Evolutionary conservation across 106 monocot species (phyloP).

Genomic region (Phalaenopsis aphrodite): DNA sequence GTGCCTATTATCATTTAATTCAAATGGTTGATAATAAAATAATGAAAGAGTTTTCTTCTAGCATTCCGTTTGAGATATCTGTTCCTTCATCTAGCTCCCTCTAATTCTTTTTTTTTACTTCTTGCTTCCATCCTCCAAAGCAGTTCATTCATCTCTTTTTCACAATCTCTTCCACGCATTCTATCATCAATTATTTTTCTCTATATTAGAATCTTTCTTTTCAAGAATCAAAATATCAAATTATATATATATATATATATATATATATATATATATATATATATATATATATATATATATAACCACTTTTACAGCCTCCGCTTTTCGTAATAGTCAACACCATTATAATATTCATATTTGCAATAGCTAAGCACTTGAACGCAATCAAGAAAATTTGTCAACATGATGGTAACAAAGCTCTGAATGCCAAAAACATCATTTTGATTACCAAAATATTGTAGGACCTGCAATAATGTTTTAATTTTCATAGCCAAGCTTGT

Average conservation of each 20-base stretch:
- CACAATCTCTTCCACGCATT: not conserved
- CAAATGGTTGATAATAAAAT: no score
- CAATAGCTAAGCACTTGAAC: not conserved
- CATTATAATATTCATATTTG: no score
- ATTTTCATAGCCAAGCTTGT: not conserved
- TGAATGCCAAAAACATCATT: not conserved
- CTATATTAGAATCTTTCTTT: not conserved
- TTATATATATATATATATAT: no score
- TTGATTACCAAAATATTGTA: not conserved
- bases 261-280: no score
- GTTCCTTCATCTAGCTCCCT: no score
- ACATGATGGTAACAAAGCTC: not conserved
- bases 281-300: no score
- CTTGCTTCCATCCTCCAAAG: not conserved
- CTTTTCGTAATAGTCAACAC: not conserved
- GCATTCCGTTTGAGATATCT: no score
- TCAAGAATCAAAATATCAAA: not conserved
- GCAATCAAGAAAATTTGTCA: not conserved
- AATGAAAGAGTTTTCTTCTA: no score
- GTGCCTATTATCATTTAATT: no score
- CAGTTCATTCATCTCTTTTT: not conserved
- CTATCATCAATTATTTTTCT: not conserved
- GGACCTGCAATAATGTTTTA: not conserved
- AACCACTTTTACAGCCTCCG: not conserved
- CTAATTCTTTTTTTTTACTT: not conserved